Evolutionary conservation across 176 grass and related monocot species (phyloP), one percentile per base, ranked within the genome.

Genomic region (Canna indica): DNA sequence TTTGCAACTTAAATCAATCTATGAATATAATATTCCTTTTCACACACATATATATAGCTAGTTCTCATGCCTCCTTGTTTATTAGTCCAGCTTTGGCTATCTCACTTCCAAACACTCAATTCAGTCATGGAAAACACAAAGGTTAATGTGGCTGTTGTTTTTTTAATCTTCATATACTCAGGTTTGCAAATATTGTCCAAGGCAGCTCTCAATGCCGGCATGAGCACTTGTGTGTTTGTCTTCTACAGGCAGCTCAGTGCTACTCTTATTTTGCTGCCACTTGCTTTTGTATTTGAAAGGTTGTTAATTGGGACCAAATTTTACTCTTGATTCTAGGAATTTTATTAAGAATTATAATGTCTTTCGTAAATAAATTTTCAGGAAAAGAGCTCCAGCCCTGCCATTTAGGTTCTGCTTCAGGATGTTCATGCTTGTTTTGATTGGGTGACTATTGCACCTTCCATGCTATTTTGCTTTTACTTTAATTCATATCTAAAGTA

Each of bases 221-320:
- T 86, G 84, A 95, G 80, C 80, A 71, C 86, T 1, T 71, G 72
- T 36, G 85, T 95, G 17, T 88, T 88, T 66, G 41, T 90, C 11
- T 91, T 95, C 82, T 95, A 91, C 26, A 82, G 91, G n/a, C 87
- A 90, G 44, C 72, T 74, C 12, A 48, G 79, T 3, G 91, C 75
- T 0, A 82, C 91, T 39, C 68, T 95, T 20, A 71, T 86, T 3
- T 26, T 96, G 35, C 76, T 78, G 12, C 88, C 91, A 9, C 6
- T 73, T 13, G 54, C 87, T 7, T 88, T 91, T 39, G 0, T 91
- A 46, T 22, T 91, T 15, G 88, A 86, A 80, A 76, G 91, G 88
- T 95, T 68, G 27, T 14, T 6, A 9, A 34, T 36, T 50, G 29
- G 29, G 42, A 44, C 36, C 48, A 24, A 25, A 39, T 47, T 16